phyloP scores from a whole-genome alignment of 805 yeast genomes.

The Debaryomyces hansenii region DNA sequence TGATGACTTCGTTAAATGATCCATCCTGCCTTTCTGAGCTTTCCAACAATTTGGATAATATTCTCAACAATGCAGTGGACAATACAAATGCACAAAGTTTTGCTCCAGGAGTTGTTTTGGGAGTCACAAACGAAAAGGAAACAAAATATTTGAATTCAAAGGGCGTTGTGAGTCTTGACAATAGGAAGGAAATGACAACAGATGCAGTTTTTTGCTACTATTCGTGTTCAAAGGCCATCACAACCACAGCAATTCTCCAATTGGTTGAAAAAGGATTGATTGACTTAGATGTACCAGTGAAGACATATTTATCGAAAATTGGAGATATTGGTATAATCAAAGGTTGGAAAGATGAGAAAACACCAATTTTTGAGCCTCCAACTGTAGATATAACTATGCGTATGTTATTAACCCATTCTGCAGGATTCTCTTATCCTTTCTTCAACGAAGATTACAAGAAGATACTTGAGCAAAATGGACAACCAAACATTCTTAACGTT shows the following conservation, averaged over 20 bases:
- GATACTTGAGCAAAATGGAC: constrained; percentile 1
- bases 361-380: constrained; percentile 17
- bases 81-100: neutral
- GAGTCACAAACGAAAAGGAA: constrained; percentile 12
- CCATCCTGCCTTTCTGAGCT: neutral
- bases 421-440: constrained; percentile 38
- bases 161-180: constrained; percentile 6
- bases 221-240: constrained; percentile 30
- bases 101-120: constrained; percentile 11
- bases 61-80: neutral
- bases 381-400: constrained; percentile 31
- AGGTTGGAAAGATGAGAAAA: constrained; percentile 13
- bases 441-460: constrained; percentile 18
- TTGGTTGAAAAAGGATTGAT: constrained; percentile 31
- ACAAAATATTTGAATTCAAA: constrained; percentile 13
- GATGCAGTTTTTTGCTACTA: constrained; percentile 24
- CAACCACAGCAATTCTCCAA: constrained; percentile 28
- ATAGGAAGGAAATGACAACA: neutral
- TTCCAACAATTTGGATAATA: neutral
- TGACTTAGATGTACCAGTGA: constrained; percentile 29
- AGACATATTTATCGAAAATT: constrained; percentile 28
- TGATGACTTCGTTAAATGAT: no score
- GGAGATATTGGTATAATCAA: constrained; percentile 19
- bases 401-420: constrained; percentile 35
- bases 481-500: constrained; percentile 3